A percentile compares a stretch with the other conserved stretches of the same genome.
Conservation (phyloP, 148 eudicot genomes). For the Rhododendron williamsianum region DNA sequence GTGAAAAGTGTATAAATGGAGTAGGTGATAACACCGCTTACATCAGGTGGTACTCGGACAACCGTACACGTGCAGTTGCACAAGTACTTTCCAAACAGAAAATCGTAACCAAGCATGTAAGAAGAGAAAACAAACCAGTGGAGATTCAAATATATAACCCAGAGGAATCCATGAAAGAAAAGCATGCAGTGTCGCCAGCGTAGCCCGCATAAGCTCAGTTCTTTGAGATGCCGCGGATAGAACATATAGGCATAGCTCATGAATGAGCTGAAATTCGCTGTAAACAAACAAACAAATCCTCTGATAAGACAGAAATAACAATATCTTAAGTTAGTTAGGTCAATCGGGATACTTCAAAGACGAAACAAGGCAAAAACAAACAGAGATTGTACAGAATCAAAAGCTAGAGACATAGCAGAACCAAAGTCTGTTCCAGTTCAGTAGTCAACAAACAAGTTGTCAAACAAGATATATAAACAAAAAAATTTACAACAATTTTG, state of each 20-base stretch:
- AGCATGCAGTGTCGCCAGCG: constrained; percentile 89
- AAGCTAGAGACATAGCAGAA: neutral
- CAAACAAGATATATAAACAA: neutral
- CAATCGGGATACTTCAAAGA: neutral
- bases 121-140: constrained; percentile 59
- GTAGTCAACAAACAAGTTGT: neutral
- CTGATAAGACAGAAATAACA: neutral
- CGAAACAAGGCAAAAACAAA: neutral
- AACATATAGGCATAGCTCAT: constrained; percentile 93
- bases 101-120: neutral
- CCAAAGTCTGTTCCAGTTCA: neutral
- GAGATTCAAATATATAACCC: constrained; percentile 97
- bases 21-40: neutral
- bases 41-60: neutral
- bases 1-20: neutral
- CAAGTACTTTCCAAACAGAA: neutral
- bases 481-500: neutral
- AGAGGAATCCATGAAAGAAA: constrained; percentile 98
- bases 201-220: constrained; percentile 86
- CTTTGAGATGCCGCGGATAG: constrained; percentile 93
- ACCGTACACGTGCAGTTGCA: neutral
- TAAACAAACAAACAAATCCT: constrained; percentile 17
- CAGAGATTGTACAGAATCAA: neutral
- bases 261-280: constrained; percentile 98
- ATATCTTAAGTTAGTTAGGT: neutral